Percentiles rank a stretch among this genome's conserved stretches.
Conservation (phyloP, 441 rosid genomes). For the Populus trichocarpa region DNA sequence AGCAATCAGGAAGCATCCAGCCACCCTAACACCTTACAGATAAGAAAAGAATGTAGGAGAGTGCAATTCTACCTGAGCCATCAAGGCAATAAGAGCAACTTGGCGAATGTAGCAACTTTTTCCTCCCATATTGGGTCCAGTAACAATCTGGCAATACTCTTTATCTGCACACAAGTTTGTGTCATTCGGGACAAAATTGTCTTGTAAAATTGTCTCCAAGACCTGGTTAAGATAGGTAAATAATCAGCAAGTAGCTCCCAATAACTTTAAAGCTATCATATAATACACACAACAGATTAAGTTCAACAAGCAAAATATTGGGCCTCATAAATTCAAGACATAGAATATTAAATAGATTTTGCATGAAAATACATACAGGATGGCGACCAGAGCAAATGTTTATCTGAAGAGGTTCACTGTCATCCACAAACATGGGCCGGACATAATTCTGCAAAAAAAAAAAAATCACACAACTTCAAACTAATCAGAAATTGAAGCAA, state of each 20-base stretch:
- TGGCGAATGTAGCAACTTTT: conserved; percentile 98
- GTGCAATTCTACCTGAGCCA: conserved; percentile 77
- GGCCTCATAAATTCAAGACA: conserved; percentile 1
- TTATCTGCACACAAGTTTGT: conserved; percentile 58
- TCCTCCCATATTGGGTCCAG: conserved; percentile 99
- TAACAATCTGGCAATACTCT: conserved; percentile 83
- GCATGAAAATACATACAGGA: conserved; percentile 53
- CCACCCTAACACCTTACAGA: neutral
- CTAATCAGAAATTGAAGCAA: conserved; percentile 8
- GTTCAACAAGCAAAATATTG: neutral
- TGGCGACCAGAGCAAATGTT: conserved; percentile 70
- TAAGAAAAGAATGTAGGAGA: neutral
- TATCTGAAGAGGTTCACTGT: conserved; percentile 70
- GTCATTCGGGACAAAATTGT: conserved; percentile 83
- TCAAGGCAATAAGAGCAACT: conserved; percentile 76
- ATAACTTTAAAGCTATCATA: neutral
- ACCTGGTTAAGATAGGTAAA: conserved; percentile 45
- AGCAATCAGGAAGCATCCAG: neutral
- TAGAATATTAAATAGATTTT: neutral
- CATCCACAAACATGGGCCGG: conserved; percentile 62
- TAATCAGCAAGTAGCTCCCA: neutral
- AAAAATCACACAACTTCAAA: conserved; percentile 17
- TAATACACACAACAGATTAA: neutral
- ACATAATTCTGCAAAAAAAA: conserved; percentile 61
- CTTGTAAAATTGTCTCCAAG: conserved; percentile 69